Evolutionary conservation across 2,329 filamentous ascomycete species (phyloP).

Genomic region (Monosporascus sp.): DNA sequence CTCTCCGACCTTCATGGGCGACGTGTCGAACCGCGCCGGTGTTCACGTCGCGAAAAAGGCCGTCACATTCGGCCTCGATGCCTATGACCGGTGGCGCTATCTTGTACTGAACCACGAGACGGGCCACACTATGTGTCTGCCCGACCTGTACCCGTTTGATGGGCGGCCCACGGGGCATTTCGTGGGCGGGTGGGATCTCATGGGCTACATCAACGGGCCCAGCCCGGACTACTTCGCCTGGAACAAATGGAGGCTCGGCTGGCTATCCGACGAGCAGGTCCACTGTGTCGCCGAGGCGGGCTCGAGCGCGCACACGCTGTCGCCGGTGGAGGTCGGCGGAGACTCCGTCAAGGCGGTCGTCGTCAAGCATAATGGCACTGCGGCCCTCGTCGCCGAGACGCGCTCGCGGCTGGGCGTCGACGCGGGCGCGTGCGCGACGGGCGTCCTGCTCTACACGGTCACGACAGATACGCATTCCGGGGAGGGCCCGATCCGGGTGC

Average conservation of each 20-base stretch:
- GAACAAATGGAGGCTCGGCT: conserved; percentile 35
- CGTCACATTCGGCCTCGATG: conserved; percentile 30
- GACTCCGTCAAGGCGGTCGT: conserved; percentile 23
- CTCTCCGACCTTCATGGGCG: conserved; percentile 20
- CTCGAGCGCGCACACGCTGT: conserved; percentile 22
- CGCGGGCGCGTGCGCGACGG: conserved; percentile 22
- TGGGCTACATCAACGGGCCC: conserved; percentile 30
- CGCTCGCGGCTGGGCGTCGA: conserved; percentile 23
- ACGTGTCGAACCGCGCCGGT: conserved; percentile 18
- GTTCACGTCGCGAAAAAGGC: conserved; percentile 24
- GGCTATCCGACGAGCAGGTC: conserved; percentile 28
- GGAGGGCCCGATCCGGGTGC: conserved; percentile 26
- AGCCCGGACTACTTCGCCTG: conserved; percentile 33
- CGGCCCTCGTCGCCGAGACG: conserved; percentile 28
- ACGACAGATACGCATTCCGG: conserved; percentile 24
- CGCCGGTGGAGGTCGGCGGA: conserved; percentile 13
- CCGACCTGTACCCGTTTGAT: conserved; percentile 31
- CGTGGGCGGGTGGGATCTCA: conserved; percentile 33
- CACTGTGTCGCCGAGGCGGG: conserved; percentile 24
- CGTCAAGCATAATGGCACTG: conserved; percentile 17
- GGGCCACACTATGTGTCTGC: conserved; percentile 33
- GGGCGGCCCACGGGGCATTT: conserved; percentile 21
- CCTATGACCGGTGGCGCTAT: conserved; percentile 25
- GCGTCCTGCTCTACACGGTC: conserved; percentile 31
- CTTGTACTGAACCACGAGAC: conserved; percentile 34